Evolutionary conservation across 1,139 yeast species (phyloP), one percentile per base, ranked within the genome.

Genomic region (Eremothecium cymbalariae): DNA sequence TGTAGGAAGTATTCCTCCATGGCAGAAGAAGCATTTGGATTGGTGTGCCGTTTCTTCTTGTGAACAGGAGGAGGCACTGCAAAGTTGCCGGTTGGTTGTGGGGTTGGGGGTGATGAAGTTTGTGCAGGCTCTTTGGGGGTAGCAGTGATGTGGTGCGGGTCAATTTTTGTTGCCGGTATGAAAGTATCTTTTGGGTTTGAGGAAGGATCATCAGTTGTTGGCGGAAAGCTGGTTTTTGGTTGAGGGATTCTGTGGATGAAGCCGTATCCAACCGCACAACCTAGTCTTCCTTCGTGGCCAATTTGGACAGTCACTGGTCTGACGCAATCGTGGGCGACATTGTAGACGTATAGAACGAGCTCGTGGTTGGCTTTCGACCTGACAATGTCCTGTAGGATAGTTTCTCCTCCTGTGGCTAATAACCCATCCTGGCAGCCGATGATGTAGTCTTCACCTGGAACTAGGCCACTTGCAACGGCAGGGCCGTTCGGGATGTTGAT

Each of bases 181-280:
- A n/a, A n/a, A n/a, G n/a, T n/a, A n/a, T n/a, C n/a, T 19, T n/a
- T n/a, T 19, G 22, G 22, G 22, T 19, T 19, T 8, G 8, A 19
- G 22, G 8, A 19, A n/a, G 32, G 25, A 20, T 9, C 4, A n/a
- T n/a, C n/a, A n/a, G n/a, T n/a, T n/a, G n/a, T n/a, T n/a, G n/a
- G n/a, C n/a, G n/a, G n/a, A n/a, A n/a, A n/a, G n/a, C n/a, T n/a
- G n/a, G n/a, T 3, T 16, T 16, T 14, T 28, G 38, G 36, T 13
- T 39, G 33, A 15, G 43, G 95, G 12, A 90, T 63, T 44, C 94
- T 67, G 54, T 90, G 97, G 35, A 90, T 64, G 37, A 82, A 66
- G 0, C 97, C 97, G 52, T 86, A 88, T 0, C 96, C 97, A 8
- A 90, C 94, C 46, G 88, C 95, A 60, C 96, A 88, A 1, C 98